phyloP scores from a whole-genome alignment of 164 flowering plant species.

The Chimonanthus praecox region DNA sequence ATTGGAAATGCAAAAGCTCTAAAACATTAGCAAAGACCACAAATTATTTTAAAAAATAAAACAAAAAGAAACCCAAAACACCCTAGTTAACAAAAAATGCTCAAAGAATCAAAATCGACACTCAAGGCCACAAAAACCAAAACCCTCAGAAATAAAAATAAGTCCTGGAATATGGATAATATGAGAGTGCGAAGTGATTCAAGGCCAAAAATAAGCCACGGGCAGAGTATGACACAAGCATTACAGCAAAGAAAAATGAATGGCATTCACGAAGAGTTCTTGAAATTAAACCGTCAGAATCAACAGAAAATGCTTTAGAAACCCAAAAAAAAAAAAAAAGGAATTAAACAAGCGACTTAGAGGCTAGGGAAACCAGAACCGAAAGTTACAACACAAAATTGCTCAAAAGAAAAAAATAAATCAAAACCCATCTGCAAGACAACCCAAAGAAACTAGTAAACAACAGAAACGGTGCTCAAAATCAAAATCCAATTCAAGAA shows the following conservation, averaged over 20 bases:
- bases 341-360: not conserved
- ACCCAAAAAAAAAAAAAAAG: not conserved
- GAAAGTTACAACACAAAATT: not conserved
- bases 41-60: not conserved
- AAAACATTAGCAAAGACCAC: not conserved
- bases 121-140: not conserved
- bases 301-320: not conserved
- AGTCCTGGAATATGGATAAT: not conserved
- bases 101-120: not conserved
- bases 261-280: not conserved
- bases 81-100: not conserved
- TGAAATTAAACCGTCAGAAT: conserved; percentile 1
- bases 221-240: not conserved
- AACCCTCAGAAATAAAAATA: not conserved
- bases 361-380: not conserved
- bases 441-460: not conserved
- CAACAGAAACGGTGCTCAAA: not conserved
- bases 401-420: too few species aligned
- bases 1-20: not conserved
- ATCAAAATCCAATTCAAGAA: not conserved
- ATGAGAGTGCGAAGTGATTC: not conserved
- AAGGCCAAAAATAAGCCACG: not conserved
- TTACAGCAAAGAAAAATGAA: not conserved
- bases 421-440: not conserved
- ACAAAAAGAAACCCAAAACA: not conserved